Base-by-base conservation (phyloP, 1,284 basidiomycete species). In the Microbotryomycetes sp. region DNA sequence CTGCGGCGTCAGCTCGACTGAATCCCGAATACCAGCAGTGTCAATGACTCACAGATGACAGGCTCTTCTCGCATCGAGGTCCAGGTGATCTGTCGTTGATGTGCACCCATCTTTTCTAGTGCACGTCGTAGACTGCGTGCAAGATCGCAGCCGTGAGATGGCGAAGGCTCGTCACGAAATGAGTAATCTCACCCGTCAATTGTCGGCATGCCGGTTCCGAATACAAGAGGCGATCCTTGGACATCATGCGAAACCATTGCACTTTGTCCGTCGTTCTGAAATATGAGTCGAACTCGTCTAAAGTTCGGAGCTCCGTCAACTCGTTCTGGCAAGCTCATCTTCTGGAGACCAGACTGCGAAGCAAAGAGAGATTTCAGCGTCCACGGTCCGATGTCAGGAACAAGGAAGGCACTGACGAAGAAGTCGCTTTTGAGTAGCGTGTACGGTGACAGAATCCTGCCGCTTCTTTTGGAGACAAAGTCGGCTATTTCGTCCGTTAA, bases 11-110 rank as follows among this genome's bases (percentile, higher is more conserved):
- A 22, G n/a, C 30, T 3, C 74, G 6, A 75, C 74, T n/a, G n/a
- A n/a, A n/a, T n/a, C n/a, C 74, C n/a, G 75, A 75, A 6, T 74
- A 63, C 15, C 73, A 72, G 26, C 72, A 71, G 3, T n/a, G n/a
- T n/a, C n/a, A n/a, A n/a, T n/a, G n/a, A n/a, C n/a, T 94, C 82
- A 70, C 93, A 96, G 54, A 97, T 81, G 4, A 98, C 94, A 15
- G 96, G 94, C 79, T 97, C 96, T 84, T 92, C 92, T 73, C 92
- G 82, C 61, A 97, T 76, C 1, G 89, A 92, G 12, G 92, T 96
- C 93, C 92, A 97, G 65, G 84, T 84, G 3, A 92, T 86, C 66
- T 75, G 81, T 61, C 89, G 87, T 22, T 76, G 79, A 15, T 87
- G 85, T 2, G 90, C 91, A 70, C 87, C 83, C 64, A 97, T 87